Percentiles rank a stretch among this genome's conserved stretches.
Conservation (phyloP, 371 early-diverging fungal species). For the Apophysomyces variabilis region DNA sequence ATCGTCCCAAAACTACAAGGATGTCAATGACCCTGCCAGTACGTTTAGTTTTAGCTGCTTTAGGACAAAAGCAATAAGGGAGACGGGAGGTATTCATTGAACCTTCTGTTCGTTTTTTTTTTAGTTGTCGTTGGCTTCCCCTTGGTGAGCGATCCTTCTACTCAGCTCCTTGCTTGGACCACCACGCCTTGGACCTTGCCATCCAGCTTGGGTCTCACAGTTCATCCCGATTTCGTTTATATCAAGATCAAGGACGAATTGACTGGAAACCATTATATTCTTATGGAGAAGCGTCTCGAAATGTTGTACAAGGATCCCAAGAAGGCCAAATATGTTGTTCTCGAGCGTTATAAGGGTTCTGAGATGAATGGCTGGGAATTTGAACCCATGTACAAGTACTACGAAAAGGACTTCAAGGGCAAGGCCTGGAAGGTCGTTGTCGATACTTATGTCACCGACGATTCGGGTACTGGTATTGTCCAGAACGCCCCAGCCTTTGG, state of each 20-base stretch:
- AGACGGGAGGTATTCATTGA: background rate
- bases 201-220: constrained; percentile 94
- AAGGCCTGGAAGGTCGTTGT: constrained; percentile 89
- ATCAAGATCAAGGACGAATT: constrained; percentile 89
- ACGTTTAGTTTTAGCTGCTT: constrained; percentile 19
- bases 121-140: constrained; percentile 96
- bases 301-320: constrained; percentile 93
- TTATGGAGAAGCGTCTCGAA: constrained; percentile 85
- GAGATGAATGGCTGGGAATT: constrained; percentile 93
- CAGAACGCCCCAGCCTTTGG: constrained; percentile 99
- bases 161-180: constrained; percentile 97
- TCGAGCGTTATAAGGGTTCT: constrained; percentile 82
- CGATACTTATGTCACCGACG: constrained; percentile 96
- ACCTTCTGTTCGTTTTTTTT: background rate
- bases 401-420: constrained; percentile 69
- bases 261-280: constrained; percentile 83
- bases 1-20: constrained; percentile 99
- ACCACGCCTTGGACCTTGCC: constrained; percentile 99
- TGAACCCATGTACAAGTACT: constrained; percentile 94
- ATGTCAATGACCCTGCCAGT: constrained; percentile 96
- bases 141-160: constrained; percentile 77
- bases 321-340: constrained; percentile 91
- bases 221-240: constrained; percentile 95
- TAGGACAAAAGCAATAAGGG: too few relatives aligned
- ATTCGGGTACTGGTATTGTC: constrained; percentile 99